phyloP scores from a whole-genome alignment of 805 yeast species.

The Candida berthetii region DNA sequence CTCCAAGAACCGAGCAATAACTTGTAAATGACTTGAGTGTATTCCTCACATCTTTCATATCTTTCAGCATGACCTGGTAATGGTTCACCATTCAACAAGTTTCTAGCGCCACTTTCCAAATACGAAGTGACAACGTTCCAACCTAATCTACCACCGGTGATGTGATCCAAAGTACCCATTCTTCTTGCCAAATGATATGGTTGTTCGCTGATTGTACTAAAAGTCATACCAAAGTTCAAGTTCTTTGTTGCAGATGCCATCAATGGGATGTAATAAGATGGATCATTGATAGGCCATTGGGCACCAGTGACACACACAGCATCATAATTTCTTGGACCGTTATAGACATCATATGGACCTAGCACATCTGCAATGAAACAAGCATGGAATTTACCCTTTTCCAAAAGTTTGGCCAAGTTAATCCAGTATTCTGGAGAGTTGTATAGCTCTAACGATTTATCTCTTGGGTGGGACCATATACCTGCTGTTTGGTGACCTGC shows the following conservation, averaged over 20 bases:
- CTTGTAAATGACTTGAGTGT: slow-evolving; percentile 28
- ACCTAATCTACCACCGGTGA: slow-evolving; percentile 32
- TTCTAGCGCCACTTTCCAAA: slow-evolving; percentile 32
- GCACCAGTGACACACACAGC: slow-evolving; percentile 16
- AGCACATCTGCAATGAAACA: slow-evolving; percentile 31
- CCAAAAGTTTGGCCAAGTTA: slow-evolving; percentile 26
- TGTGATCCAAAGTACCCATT: slow-evolving; percentile 32
- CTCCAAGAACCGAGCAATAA: slow-evolving; percentile 32
- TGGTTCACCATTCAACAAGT: slow-evolving; percentile 24
- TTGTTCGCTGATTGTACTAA: slow-evolving; percentile 31
- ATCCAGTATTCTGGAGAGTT: slow-evolving; percentile 28
- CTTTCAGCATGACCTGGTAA: slow-evolving; percentile 33
- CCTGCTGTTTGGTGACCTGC: slow-evolving; percentile 20
- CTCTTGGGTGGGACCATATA: slow-evolving; percentile 32
- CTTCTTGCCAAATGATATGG: slow-evolving; percentile 33
- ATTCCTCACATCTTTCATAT: slow-evolving; percentile 31
- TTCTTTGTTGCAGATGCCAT: slow-evolving; percentile 33
- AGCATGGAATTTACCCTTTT: slow-evolving; percentile 29
- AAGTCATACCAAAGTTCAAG: slow-evolving; percentile 31
- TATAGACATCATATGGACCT: slow-evolving; percentile 31
- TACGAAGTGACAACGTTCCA: slow-evolving; percentile 38
- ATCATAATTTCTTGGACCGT: slow-evolving; percentile 12
- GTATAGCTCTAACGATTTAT: slow-evolving; percentile 19
- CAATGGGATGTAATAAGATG: slow-evolving; percentile 28
- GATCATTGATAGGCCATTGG: slow-evolving; percentile 32